phyloP scores from a whole-genome alignment of 352 stramenopile genomes.

The Achlya hypogyna region DNA sequence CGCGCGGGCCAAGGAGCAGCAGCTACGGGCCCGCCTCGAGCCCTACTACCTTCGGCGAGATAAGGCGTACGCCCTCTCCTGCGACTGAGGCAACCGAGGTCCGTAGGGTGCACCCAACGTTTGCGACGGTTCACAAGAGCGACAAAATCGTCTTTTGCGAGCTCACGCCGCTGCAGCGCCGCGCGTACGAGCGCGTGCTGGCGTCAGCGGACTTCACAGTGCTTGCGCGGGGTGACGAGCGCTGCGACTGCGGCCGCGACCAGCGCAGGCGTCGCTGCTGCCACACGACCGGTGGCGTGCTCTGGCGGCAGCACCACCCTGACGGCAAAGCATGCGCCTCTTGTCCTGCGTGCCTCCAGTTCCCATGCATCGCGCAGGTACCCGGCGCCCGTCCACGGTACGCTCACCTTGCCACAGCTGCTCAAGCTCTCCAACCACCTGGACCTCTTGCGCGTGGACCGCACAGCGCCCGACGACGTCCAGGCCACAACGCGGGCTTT shows the following conservation, averaged over 20 bases:
- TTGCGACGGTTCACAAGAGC: conserved; percentile 60
- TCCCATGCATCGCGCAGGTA: conserved; percentile 54
- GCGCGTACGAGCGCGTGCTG: conserved; percentile 57
- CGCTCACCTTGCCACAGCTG: conserved; percentile 19
- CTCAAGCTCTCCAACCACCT: conserved; percentile 76
- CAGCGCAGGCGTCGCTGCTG: conserved; percentile 64
- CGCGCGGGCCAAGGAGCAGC: conserved; percentile 58
- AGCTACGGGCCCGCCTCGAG: conserved; percentile 42
- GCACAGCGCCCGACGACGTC: conserved; percentile 34
- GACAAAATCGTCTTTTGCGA: conserved; percentile 79
- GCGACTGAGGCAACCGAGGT: not conserved
- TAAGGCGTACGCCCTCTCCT: conserved; percentile 26
- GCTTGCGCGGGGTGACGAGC: conserved; percentile 47
- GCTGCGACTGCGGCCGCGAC: conserved; percentile 53
- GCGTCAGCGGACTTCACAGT: conserved; percentile 65
- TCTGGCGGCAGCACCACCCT: conserved; percentile 62
- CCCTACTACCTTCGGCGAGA: conserved; percentile 66
- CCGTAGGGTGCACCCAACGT: conserved; percentile 45
- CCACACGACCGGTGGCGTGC: conserved; percentile 32
- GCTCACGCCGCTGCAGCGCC: conserved; percentile 57
- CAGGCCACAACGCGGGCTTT: conserved; percentile 51
- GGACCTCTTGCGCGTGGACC: conserved; percentile 70
- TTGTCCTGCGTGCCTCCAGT: conserved; percentile 65
- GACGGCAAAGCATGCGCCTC: conserved; percentile 34
- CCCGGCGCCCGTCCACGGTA: not conserved